Conservation (phyloP, 2,329 filamentous ascomycete genomes). For the Monascus ruber region DNA sequence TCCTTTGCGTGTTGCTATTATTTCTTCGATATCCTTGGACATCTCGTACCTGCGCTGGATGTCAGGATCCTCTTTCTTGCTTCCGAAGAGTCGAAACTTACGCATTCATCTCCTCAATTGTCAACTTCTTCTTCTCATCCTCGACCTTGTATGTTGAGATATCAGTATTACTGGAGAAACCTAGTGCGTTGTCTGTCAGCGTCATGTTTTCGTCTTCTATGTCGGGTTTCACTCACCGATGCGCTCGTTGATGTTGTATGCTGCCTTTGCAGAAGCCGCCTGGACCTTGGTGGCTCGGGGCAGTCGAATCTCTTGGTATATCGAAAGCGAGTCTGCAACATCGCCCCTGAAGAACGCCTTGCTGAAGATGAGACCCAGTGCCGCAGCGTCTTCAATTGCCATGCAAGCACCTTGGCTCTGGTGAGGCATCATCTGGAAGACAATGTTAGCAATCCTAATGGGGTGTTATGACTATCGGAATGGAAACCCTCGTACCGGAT, state of each 20-base stretch:
- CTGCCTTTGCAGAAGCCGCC: conserved; percentile 45
- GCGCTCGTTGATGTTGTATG: conserved; percentile 52
- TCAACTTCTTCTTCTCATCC: conserved; percentile 50
- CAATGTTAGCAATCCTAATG: background rate
- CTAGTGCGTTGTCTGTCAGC: conserved; percentile 22
- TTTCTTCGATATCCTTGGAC: conserved; percentile 45
- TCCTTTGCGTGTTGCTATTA: conserved; percentile 20
- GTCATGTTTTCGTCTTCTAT: background rate
- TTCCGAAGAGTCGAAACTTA: conserved; percentile 25
- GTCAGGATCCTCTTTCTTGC: background rate
- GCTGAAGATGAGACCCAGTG: conserved; percentile 51
- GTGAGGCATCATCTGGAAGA: conserved; percentile 52
- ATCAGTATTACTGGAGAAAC: conserved; percentile 51
- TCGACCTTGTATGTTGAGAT: conserved; percentile 50
- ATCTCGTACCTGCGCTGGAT: conserved; percentile 42
- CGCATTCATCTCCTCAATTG: conserved; percentile 59
- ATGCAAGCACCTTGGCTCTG: conserved; percentile 59
- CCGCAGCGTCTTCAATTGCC: conserved; percentile 56
- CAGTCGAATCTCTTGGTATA: conserved; percentile 44
- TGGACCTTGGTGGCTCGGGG: conserved; percentile 48
- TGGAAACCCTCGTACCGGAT: conserved; percentile 38
- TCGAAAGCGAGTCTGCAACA: conserved; percentile 35
- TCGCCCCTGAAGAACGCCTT: conserved; percentile 37
- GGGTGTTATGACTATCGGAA: background rate
- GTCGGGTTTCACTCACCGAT: conserved; percentile 36